A percentile compares a stretch with the other conserved stretches of the same genome.
These are phyloP conservation scores for Nannochloris sp. DNA, from an alignment of 139 green algal genomes.

Conservation along the genomic window DNA sequence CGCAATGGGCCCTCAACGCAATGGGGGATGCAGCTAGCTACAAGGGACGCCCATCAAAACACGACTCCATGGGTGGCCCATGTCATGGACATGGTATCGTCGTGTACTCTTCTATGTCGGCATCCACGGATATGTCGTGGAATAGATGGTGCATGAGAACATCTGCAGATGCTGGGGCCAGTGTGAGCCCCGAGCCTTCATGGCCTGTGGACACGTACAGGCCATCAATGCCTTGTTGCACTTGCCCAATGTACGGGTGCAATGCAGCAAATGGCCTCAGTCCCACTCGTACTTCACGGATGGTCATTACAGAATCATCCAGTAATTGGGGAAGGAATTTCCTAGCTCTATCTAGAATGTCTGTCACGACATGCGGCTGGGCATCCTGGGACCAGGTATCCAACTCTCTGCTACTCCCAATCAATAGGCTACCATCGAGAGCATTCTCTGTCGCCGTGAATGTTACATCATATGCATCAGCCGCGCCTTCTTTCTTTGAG, in stretches of 20 bases:
- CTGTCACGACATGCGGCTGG: slow-evolving; percentile 25
- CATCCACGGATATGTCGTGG: neutral
- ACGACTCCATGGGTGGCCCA: too few species aligned
- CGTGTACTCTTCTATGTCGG: neutral
- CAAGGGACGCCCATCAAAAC: too few species aligned
- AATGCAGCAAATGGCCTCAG: slow-evolving; percentile 47
- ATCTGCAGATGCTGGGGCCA: slow-evolving; percentile 56
- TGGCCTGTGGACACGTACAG: slow-evolving; percentile 63
- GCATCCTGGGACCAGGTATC: slow-evolving; percentile 27
- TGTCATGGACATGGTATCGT: too few species aligned
- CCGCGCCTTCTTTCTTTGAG: neutral
- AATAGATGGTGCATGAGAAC: slow-evolving; percentile 16
- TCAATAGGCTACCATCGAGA: slow-evolving; percentile 43
- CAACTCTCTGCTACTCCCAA: slow-evolving; percentile 57
- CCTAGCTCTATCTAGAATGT: slow-evolving; percentile 47
- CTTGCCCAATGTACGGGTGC: slow-evolving; percentile 42
- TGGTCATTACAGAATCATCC: neutral
- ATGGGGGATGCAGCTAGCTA: too few species aligned
- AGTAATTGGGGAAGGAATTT: slow-evolving; percentile 40
- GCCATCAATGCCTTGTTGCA: slow-evolving; percentile 30
- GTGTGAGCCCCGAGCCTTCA: slow-evolving; percentile 62
- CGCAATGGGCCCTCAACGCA: too few species aligned
- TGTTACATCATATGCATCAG: slow-evolving; percentile 45
- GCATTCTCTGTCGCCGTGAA: slow-evolving; percentile 63
- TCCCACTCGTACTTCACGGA: slow-evolving; percentile 29